Evolutionary conservation across 441 rosid genomes (phyloP), one percentile per base, ranked within the genome.

Genomic region (Euphorbia schlechtendalii): DNA sequence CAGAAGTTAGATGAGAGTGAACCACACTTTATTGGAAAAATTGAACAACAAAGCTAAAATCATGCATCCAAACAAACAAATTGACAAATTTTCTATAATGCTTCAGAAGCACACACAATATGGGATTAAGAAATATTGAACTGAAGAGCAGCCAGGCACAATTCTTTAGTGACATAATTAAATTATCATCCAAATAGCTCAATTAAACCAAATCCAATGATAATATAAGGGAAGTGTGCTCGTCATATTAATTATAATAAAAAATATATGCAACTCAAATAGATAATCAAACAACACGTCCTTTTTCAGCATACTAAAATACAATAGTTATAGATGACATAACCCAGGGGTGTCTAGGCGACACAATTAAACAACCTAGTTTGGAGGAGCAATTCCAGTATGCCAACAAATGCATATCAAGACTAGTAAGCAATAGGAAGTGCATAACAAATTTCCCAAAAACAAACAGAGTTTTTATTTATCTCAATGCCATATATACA

Each of bases 61-160:
- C 52, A 40, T 25, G 6, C 18, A 56, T 55, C 20, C 8, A 66
- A 30, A 34, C 27, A 27, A n/a, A 55, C 6, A 40, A 14, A 28
- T 17, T 41, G 25, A 14, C 20, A 38, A 41, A 65, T n/a, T 27
- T 10, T 13, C n/a, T n/a, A 24, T 22, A 43, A 22, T 66, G 30
- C 43, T 56, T 66, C 5, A 27, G 8, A 36, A 64, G 18, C 34
- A 30, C 46, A 66, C 34, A 45, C 46, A 66, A 21, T 43, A 57
- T 27, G 4, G 9, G 20, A 65, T 56, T 10, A 57, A 10, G 14
- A 11, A n/a, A 43, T 17, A 56, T 41, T 21, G 52, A 27, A 13
- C 41, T 55, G 58, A 49, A 10, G 12, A 17, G 55, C 5, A 21
- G 53, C 28, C 40, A 41, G 27, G n/a, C 22, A 38, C 49, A 38